Conservation (phyloP, 1,284 basidiomycete genomes). For the Wolfiporia cocos region DNA sequence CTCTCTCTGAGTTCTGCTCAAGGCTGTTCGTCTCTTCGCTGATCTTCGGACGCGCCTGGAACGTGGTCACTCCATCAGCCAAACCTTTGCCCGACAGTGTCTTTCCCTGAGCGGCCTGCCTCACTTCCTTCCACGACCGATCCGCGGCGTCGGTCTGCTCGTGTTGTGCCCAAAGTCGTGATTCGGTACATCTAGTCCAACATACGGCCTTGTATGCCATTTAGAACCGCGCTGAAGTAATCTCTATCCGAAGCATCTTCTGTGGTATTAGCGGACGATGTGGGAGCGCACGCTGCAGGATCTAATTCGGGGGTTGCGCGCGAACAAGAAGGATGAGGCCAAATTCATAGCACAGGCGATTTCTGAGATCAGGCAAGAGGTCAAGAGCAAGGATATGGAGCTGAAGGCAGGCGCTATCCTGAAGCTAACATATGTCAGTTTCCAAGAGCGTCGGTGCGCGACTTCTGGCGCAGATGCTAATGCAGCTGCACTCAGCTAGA, state of each 20-base stretch:
- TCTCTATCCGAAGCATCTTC: neutral
- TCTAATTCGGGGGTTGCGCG: slow-evolving; percentile 85
- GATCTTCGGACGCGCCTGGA: too few relatives aligned
- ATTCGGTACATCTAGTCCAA: too few relatives aligned
- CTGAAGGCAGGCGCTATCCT: slow-evolving; percentile 93
- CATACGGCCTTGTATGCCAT: too few relatives aligned
- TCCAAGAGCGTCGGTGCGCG: neutral
- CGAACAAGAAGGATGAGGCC: slow-evolving; percentile 78
- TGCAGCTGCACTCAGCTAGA: slow-evolving; percentile 55
- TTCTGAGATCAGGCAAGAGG: slow-evolving; percentile 87
- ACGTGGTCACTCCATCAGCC: too few relatives aligned
- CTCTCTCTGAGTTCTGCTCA: too few relatives aligned
- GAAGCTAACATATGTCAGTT: slow-evolving; percentile 93
- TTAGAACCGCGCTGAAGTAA: too few relatives aligned
- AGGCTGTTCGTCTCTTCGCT: too few relatives aligned
- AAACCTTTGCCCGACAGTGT: too few relatives aligned
- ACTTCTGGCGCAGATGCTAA: slow-evolving; percentile 4
- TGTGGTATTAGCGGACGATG: slow-evolving; percentile 38
- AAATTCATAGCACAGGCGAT: slow-evolving; percentile 79
- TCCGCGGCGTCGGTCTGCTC: too few relatives aligned
- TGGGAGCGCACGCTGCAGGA: slow-evolving; percentile 93
- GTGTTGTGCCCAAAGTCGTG: too few relatives aligned
- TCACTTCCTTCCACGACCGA: too few relatives aligned
- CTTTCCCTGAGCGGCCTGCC: too few relatives aligned
- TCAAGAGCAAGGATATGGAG: slow-evolving; percentile 93